These are phyloP conservation scores for Canavalia ensiformis DNA, from an alignment of 306 rosid species.

Conservation along the genomic window DNA sequence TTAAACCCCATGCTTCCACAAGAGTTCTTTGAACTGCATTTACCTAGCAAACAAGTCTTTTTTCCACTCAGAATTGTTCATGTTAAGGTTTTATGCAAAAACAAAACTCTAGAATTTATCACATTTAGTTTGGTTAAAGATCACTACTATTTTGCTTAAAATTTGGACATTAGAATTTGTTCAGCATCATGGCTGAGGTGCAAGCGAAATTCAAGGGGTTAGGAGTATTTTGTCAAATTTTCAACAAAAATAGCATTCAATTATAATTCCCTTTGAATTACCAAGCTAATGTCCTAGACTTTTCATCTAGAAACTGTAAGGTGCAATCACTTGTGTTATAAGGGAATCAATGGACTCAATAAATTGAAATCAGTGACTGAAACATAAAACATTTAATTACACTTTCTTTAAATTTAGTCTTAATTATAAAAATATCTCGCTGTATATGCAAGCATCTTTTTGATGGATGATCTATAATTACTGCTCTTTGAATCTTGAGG, in stretches of 20 bases:
- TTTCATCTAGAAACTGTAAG: neutral
- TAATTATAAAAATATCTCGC: no score
- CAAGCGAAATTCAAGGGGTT: neutral
- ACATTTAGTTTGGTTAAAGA: neutral
- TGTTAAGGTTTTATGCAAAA: constrained; percentile 26
- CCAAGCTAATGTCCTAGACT: neutral
- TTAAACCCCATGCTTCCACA: constrained; percentile 98
- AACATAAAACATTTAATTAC: no score
- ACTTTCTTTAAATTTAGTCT: no score
- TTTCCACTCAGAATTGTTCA: constrained; percentile 42
- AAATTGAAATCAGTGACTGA: no score
- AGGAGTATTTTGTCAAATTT: neutral
- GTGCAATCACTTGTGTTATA: neutral
- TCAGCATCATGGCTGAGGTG: neutral
- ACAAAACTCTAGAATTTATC: constrained; percentile 14
- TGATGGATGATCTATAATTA: no score
- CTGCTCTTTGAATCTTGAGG: no score
- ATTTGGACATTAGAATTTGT: neutral
- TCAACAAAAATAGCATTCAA: neutral
- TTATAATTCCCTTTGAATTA: neutral
- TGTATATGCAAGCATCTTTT: no score
- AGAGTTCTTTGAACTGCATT: constrained; percentile 97
- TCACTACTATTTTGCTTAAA: neutral
- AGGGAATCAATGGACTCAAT: neutral
- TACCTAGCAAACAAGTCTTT: constrained; percentile 69